Evolutionary conservation across 192 early-diverging fungal species (phyloP), one percentile per base, ranked within the genome.

Genomic region (Backusella tarrabulga): DNA sequence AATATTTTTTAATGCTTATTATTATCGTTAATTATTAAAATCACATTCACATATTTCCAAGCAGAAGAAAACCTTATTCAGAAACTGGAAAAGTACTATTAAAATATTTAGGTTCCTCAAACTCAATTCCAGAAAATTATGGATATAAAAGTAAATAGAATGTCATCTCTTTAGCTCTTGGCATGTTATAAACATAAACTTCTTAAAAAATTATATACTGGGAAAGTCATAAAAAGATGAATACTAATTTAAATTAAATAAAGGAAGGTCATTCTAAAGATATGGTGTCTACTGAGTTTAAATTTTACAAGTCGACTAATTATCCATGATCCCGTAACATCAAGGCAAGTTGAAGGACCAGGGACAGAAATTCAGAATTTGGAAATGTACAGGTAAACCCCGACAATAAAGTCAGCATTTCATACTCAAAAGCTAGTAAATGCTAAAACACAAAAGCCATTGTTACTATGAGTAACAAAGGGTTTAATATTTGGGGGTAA

Each of bases 21-120:
- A 34, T 40, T 35, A 70, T 38, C n/a, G 21, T 15, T 35, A 34
- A 29, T 67, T 67, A 35, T 68, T 68, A 68, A 66, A 38, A 71
- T 17, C 7, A 54, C 32, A 52, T 44, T 68, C n/a, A 17, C 67
- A 21, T 29, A 23, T 26, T 60, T 52, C 29, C 19, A 23, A 44
- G 44, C 41, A 1, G 44, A 72, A 34, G 77, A 78, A 78, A 72
- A 78, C 34, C 42, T 50, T 21, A 42, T 78, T n/a, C 71, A 78
- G 15, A 56, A 19, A 66, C 68, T 26, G 60, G 32, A 32, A 73
- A 60, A n/a, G 35, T 42, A 40, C 67, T 32, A 60, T 41, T 60
- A 73, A 44, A 78, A 78, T 40, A 46, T 78, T 38, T 34, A 78
- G 11, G 77, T 78, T 32, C 77, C 73, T 66, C 77, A 78, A 34